phyloP scores from a whole-genome alignment of 768 basidiomycete genomes.

The Agrocybe chaxingu region DNA sequence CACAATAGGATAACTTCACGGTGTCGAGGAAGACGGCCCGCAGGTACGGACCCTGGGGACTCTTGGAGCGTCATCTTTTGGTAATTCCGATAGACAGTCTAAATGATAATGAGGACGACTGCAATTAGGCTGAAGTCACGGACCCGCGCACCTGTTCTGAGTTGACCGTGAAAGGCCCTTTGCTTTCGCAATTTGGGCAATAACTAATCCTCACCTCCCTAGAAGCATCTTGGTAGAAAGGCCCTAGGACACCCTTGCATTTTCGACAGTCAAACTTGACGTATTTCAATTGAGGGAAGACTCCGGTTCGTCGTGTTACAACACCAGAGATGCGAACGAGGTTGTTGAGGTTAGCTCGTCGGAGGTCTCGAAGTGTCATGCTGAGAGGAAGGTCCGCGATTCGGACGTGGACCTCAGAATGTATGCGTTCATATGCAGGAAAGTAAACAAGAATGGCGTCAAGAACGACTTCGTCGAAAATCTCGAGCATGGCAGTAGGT shows the following conservation, averaged over 20 bases:
- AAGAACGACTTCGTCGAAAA: constrained; percentile 95
- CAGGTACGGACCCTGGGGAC: constrained; percentile 95
- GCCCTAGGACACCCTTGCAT: constrained; percentile 90
- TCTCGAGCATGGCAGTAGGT: constrained; percentile 86
- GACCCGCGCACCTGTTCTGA: constrained; percentile 76
- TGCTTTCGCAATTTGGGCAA: constrained; percentile 91
- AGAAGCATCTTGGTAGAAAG: constrained; percentile 96
- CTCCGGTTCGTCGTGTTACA: constrained; percentile 91
- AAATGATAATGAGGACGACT: not conserved
- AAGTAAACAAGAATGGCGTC: constrained; percentile 94
- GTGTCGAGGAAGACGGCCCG: constrained; percentile 94
- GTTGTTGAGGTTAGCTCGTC: constrained; percentile 89
- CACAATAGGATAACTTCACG: constrained; percentile 95
- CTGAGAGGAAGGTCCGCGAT: constrained; percentile 91
- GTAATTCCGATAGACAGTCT: constrained; percentile 98
- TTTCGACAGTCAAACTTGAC: constrained; percentile 98
- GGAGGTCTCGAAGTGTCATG: constrained; percentile 89
- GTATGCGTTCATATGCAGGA: constrained; percentile 94
- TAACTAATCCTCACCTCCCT: constrained; percentile 93
- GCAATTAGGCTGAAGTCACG: not conserved
- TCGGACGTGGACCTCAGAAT: constrained; percentile 96
- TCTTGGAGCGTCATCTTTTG: constrained; percentile 99
- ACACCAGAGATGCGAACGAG: constrained; percentile 95
- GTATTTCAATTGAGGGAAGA: constrained; percentile 99
- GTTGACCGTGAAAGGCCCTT: constrained; percentile 95